phyloP scores from a whole-genome alignment of 2,329 filamentous ascomycete genomes.

The Aureobasidium zeae region DNA sequence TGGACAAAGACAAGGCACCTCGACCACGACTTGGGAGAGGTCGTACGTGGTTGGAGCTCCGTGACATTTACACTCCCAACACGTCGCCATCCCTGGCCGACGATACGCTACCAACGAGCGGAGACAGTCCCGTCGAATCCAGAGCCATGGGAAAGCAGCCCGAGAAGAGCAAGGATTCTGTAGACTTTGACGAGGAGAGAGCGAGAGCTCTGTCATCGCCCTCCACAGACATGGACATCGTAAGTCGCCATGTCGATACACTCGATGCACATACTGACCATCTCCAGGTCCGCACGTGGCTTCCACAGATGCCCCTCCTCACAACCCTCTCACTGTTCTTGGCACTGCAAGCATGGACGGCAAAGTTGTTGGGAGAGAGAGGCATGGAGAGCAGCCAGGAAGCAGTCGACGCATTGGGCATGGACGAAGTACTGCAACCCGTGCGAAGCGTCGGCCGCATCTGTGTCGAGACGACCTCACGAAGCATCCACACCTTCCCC shows the following conservation, averaged over 20 bases:
- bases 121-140: constrained; percentile 45
- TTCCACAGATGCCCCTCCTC: constrained; percentile 13
- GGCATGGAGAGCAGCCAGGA: constrained; percentile 6
- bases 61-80: constrained; percentile 56
- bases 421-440: constrained; percentile 17
- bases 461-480: constrained; percentile 59
- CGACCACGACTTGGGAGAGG: constrained; percentile 11
- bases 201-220: constrained; percentile 24
- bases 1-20: constrained; percentile 11
- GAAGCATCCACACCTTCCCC: constrained; percentile 51
- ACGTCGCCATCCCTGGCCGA: constrained; percentile 55
- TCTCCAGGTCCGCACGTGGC: constrained; percentile 6
- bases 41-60: constrained; percentile 23
- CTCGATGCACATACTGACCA: constrained; percentile 15
- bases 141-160: constrained; percentile 96
- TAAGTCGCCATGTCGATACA: neutral
- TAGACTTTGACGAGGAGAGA: constrained; percentile 47
- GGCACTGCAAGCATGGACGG: constrained; percentile 10
- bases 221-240: constrained; percentile 50
- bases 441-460: constrained; percentile 40
- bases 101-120: neutral
- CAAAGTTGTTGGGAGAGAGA: constrained; percentile 9
- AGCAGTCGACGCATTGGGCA: constrained; percentile 29
- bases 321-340: constrained; percentile 4
- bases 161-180: constrained; percentile 52